phyloP scores from a whole-genome alignment of 2,329 filamentous ascomycete species.

The Torrubiella hemipterigena region DNA sequence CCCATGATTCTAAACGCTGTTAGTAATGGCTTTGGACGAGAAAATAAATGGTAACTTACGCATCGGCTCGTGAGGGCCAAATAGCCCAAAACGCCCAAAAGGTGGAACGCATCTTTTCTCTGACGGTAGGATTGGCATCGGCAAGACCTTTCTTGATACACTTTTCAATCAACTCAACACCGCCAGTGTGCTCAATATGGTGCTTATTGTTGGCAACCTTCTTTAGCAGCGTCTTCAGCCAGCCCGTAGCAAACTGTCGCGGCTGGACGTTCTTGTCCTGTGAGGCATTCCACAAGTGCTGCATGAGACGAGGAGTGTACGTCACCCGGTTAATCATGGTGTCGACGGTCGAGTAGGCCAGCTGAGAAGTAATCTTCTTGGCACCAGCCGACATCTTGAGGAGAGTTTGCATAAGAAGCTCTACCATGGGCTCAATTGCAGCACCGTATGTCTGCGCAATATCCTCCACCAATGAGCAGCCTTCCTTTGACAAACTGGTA shows the following conservation, averaged over 20 bases:
- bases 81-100: conserved; percentile 75
- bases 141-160: conserved; percentile 79
- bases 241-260: conserved; percentile 64
- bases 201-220: conserved; percentile 69
- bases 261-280: conserved; percentile 93
- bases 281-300: conserved; percentile 70
- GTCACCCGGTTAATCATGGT: conserved; percentile 67
- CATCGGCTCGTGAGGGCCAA: conserved; percentile 68
- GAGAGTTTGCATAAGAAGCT: conserved; percentile 77
- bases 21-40: conserved; percentile 10
- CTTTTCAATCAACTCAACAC: conserved; percentile 74
- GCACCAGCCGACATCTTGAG: conserved; percentile 82
- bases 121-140: conserved; percentile 81
- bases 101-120: conserved; percentile 72
- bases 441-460: conserved; percentile 65
- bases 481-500: conserved; percentile 83
- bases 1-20: conserved; percentile 54
- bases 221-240: conserved; percentile 72
- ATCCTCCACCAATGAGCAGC: conserved; percentile 74
- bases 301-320: conserved; percentile 69
- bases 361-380: conserved; percentile 84
- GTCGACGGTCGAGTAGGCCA: conserved; percentile 71
- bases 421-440: conserved; percentile 76
- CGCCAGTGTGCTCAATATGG: conserved; percentile 74
- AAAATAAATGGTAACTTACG: conserved; percentile 34